Percentiles rank a stretch among this genome's conserved stretches.
Conservation (phyloP, 2,329 filamentous ascomycete species). For the Epichloe sibirici region DNA sequence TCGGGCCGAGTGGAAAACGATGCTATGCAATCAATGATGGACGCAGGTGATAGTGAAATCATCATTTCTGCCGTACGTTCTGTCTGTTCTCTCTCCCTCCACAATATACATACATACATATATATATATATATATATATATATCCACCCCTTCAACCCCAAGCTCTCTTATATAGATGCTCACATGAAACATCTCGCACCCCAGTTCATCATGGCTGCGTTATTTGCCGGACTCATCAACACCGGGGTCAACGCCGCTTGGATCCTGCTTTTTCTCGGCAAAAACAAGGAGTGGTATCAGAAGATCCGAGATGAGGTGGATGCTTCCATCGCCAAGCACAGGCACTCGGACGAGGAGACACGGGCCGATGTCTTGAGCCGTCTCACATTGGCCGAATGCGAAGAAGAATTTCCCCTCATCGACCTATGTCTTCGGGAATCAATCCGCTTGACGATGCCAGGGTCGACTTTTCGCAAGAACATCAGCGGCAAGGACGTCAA, state of each 20-base stretch:
- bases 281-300: constrained; percentile 32
- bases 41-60: constrained; percentile 32
- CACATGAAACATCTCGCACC: too few relatives aligned
- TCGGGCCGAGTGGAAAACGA: constrained; percentile 33
- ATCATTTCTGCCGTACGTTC: constrained; percentile 28
- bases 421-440: constrained; percentile 40
- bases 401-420: constrained; percentile 38
- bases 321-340: constrained; percentile 29
- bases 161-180: too few relatives aligned
- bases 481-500: constrained; percentile 29
- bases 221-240: constrained; percentile 47
- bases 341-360: constrained; percentile 17
- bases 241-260: constrained; percentile 42
- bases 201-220: constrained; percentile 37
- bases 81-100: not conserved
- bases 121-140: too few relatives aligned
- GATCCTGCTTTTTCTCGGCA: constrained; percentile 37
- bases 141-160: too few relatives aligned
- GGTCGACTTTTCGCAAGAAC: constrained; percentile 40
- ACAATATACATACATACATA: too few relatives aligned
- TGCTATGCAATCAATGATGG: constrained; percentile 39
- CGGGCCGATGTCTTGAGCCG: constrained; percentile 25
- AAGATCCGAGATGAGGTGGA: constrained; percentile 35
- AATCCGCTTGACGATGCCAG: constrained; percentile 37
- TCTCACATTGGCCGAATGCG: constrained; percentile 41